Conservation (phyloP, 192 early-diverging fungal species). For the Coemansia sp. region DNA sequence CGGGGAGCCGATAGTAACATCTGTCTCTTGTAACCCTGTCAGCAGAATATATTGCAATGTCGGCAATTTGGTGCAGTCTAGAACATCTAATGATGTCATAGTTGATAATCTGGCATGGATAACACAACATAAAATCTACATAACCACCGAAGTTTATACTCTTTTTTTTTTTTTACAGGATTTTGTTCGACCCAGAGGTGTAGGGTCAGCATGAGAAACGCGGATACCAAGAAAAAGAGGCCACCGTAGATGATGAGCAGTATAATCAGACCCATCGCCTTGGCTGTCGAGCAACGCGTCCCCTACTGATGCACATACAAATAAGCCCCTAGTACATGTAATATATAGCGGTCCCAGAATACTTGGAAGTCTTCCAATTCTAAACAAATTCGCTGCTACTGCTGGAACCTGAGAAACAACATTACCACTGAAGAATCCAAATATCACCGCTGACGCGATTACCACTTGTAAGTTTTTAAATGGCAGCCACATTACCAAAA, state of each 20-base stretch:
- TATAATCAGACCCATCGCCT: constrained; percentile 20
- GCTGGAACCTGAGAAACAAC: constrained; percentile 39
- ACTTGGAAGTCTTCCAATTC: constrained; percentile 27
- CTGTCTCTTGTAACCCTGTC: not conserved
- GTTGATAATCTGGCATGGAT: not conserved
- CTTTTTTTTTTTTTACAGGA: not conserved
- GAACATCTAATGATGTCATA: not conserved
- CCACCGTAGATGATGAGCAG: constrained; percentile 33
- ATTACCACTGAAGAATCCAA: constrained; percentile 35
- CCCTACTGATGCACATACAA: constrained; percentile 33
- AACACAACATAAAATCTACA: not conserved
- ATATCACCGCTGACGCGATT: constrained; percentile 18
- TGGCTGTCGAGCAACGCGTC: constrained; percentile 31
- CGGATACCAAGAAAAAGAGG: constrained; percentile 16
- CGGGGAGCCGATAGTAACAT: not conserved
- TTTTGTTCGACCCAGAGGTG: not conserved
- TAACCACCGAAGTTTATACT: not conserved
- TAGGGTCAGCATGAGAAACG: not conserved
- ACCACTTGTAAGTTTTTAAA: constrained; percentile 25
- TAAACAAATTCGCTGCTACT: constrained; percentile 35
- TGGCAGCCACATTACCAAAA: constrained; percentile 39
- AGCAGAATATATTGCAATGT: not conserved
- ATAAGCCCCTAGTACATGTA: constrained; percentile 18
- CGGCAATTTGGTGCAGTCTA: not conserved
- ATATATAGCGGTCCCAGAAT: constrained; percentile 36